Conservation (phyloP, 495 filamentous ascomycete species). For the Aspergillus hancockii region DNA sequence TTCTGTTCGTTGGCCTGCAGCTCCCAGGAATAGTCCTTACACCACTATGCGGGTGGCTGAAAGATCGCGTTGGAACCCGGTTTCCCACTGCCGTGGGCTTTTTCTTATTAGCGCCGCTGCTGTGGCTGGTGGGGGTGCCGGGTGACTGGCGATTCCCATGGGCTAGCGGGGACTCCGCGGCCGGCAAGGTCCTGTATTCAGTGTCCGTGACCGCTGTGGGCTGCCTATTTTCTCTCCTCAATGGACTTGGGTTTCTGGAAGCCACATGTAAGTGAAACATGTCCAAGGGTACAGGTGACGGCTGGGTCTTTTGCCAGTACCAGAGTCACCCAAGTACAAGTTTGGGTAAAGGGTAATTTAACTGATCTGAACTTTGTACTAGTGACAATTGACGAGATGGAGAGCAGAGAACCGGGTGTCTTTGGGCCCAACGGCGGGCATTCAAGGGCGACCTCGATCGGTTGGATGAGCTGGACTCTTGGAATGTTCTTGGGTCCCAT, state of each 20-base stretch:
- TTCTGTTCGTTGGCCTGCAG: slow-evolving; percentile 24
- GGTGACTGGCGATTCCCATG: slow-evolving; percentile 12
- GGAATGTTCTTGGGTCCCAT: slow-evolving; percentile 35
- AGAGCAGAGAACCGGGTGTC: slow-evolving; percentile 19
- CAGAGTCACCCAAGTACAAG: too few relatives aligned
- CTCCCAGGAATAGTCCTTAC: slow-evolving; percentile 19
- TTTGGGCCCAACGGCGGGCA: slow-evolving; percentile 29
- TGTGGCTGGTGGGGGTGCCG: slow-evolving; percentile 15
- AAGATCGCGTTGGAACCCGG: slow-evolving; percentile 22
- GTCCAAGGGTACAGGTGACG: too few relatives aligned
- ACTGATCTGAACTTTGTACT: background rate
- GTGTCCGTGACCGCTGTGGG: slow-evolving; percentile 12
- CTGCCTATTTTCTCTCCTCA: slow-evolving; percentile 15
- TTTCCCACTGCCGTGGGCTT: slow-evolving; percentile 19
- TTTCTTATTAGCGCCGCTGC: slow-evolving; percentile 10
- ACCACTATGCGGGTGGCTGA: slow-evolving; percentile 21
- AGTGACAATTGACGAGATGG: slow-evolving; percentile 25
- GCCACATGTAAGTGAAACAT: slow-evolving; percentile 17
- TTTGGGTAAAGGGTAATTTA: too few relatives aligned
- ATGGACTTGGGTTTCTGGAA: slow-evolving; percentile 25
- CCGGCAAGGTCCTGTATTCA: background rate
- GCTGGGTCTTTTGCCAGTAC: too few relatives aligned
- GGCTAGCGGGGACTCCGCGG: background rate
- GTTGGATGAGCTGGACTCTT: slow-evolving; percentile 29
- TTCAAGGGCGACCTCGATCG: slow-evolving; percentile 30